phyloP scores from a whole-genome alignment of 2,329 filamentous ascomycete species.

The Berkeleyomyces rouxiae region DNA sequence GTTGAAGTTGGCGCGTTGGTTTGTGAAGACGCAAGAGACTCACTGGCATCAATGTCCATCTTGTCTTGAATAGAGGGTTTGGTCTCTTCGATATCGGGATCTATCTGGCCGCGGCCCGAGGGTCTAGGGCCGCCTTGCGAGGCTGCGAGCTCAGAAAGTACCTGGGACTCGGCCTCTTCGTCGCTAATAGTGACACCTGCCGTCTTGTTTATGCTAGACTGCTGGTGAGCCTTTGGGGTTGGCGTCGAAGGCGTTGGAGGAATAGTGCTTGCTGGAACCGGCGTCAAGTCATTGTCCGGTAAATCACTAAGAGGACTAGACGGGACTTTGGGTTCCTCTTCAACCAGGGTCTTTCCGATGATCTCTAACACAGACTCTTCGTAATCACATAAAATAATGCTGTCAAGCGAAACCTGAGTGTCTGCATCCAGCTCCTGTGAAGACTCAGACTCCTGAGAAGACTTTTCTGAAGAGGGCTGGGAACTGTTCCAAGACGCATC shows the following conservation, averaged over 20 bases:
- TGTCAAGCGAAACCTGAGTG: conserved; percentile 6
- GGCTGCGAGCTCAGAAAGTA: conserved; percentile 26
- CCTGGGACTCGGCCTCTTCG: conserved; percentile 23
- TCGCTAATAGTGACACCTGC: not conserved
- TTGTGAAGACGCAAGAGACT: not conserved
- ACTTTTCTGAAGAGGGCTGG: not conserved
- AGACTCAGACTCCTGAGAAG: not conserved
- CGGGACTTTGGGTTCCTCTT: conserved; percentile 13
- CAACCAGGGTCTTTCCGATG: not conserved
- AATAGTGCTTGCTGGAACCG: not conserved
- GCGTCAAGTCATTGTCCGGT: not conserved
- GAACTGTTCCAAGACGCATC: not conserved
- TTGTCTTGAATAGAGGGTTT: not conserved
- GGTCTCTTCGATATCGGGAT: not conserved
- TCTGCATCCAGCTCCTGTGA: not conserved
- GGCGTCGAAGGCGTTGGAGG: not conserved
- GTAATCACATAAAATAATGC: not conserved
- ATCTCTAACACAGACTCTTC: not conserved
- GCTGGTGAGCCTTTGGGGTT: not conserved
- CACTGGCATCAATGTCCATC: not conserved
- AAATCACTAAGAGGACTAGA: conserved; percentile 12
- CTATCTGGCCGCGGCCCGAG: not conserved
- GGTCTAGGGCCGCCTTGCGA: conserved; percentile 14
- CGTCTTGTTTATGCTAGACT: not conserved
- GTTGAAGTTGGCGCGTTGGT: not conserved